These are phyloP conservation scores for Prunus mira DNA, from an alignment of 306 rosid species.

Conservation along the genomic window DNA sequence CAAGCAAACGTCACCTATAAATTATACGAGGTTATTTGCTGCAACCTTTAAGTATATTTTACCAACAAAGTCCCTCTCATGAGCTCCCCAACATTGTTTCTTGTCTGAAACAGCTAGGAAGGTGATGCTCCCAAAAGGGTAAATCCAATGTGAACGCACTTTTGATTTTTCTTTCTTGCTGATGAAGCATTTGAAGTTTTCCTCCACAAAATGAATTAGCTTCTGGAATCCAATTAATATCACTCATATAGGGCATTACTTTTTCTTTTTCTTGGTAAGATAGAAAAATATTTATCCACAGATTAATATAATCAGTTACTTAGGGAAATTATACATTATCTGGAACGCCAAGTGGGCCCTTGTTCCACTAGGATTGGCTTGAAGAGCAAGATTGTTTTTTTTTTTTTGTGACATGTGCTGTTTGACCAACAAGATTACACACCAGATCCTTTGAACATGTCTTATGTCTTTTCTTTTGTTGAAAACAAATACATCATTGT, in stretches of 20 bases:
- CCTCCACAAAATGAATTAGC: neutral
- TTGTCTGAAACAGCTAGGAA: conserved; percentile 4
- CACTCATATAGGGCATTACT: neutral
- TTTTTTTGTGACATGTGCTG: neutral
- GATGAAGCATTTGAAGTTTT: conserved; percentile 7
- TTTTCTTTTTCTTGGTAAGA: neutral
- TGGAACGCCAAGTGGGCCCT: neutral
- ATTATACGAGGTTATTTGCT: neutral
- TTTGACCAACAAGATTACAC: conserved; percentile 1
- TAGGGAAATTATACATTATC: neutral
- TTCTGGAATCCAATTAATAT: conserved; percentile 4
- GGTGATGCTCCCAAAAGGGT: neutral
- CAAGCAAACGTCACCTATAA: no score
- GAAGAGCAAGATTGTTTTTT: neutral
- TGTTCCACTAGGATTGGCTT: neutral
- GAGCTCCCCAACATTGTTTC: neutral
- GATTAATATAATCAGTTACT: neutral
- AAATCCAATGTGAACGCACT: neutral
- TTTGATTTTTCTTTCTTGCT: neutral
- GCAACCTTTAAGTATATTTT: neutral
- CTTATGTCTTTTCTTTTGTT: neutral
- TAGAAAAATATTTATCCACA: neutral
- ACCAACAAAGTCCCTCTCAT: neutral
- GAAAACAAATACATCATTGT: conserved; percentile 1
- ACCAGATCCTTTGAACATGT: conserved; percentile 2